These are phyloP conservation scores for Cicer arietinum DNA, from an alignment of 306 rosid species.

Conservation along the genomic window DNA sequence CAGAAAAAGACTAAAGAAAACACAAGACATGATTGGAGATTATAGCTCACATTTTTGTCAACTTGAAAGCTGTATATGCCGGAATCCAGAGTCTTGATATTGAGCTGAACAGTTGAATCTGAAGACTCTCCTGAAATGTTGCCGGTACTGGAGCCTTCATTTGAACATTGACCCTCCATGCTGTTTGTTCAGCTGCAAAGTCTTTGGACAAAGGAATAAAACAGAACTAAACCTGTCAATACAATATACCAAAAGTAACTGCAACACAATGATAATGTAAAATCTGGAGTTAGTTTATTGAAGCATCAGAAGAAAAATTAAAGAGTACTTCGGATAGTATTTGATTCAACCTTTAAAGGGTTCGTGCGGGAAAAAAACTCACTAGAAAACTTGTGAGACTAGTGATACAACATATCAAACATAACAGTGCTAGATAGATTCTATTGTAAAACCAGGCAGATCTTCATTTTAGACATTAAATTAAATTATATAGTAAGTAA, in stretches of 20 bases:
- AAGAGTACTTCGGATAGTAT: neutral
- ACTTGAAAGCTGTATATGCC: conserved; percentile 75
- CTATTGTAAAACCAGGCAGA: neutral
- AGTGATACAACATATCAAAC: neutral
- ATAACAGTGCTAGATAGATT: too few relatives aligned
- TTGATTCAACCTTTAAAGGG: conserved; percentile 8
- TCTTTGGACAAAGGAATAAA: conserved; percentile 40
- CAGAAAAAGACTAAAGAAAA: conserved; percentile 2
- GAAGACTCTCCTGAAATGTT: conserved; percentile 56
- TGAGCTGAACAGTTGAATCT: conserved; percentile 77
- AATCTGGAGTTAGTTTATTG: conserved; percentile 18
- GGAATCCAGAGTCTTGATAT: conserved; percentile 92
- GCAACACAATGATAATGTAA: conserved; percentile 34
- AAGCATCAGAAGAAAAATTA: conserved; percentile 25
- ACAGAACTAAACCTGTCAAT: conserved; percentile 27
- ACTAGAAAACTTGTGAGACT: neutral
- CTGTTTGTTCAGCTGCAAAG: conserved; percentile 43
- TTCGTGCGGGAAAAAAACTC: conserved; percentile 2
- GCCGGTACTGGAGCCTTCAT: conserved; percentile 69
- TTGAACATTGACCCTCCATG: conserved; percentile 74
- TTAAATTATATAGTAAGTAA: conserved; percentile 1
- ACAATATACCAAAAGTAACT: conserved; percentile 27
- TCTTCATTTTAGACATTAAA: conserved; percentile 1
- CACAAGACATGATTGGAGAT: conserved; percentile 13
- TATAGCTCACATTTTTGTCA: conserved; percentile 68